These are phyloP conservation scores for Kalaharituber pfeilii DNA, from an alignment of 2,329 filamentous ascomycete genomes.

Conservation along the genomic window DNA sequence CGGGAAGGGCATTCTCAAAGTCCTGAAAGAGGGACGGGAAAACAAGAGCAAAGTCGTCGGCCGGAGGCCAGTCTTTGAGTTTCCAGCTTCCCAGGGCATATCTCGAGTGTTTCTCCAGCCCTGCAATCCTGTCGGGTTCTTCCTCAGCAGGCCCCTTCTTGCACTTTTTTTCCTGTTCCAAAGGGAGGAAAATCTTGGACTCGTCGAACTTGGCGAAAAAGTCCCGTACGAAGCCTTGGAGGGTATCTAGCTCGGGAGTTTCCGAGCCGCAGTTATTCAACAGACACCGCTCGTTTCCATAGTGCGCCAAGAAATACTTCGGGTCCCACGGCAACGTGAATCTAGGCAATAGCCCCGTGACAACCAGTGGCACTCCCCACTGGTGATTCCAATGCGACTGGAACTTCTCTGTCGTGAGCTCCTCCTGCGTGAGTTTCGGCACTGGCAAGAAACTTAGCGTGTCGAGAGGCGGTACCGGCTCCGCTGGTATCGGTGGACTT, in stretches of 20 bases:
- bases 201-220: constrained; percentile 12
- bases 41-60: constrained; percentile 18
- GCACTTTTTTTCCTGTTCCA: neutral
- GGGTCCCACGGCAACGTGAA: constrained; percentile 22
- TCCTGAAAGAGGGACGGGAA: constrained; percentile 22
- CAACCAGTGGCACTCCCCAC: constrained; percentile 19
- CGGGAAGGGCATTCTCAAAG: constrained; percentile 22
- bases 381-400: constrained; percentile 18
- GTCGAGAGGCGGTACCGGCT: neutral
- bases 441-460: constrained; percentile 13
- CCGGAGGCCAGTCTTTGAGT: constrained; percentile 23
- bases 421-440: constrained; percentile 11
- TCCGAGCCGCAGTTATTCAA: constrained; percentile 18
- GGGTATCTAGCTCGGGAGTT: constrained; percentile 11
- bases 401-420: constrained; percentile 17
- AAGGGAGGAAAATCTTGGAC: neutral
- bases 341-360: constrained; percentile 18
- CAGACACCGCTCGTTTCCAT: constrained; percentile 19
- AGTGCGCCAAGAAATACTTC: constrained; percentile 18
- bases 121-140: no score
- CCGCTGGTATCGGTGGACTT: neutral
- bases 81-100: constrained; percentile 7
- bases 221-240: constrained; percentile 18
- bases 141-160: neutral
- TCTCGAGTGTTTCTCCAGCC: constrained; percentile 3